A percentile compares a stretch with the other conserved stretches of the same genome.
phyloP scores from a whole-genome alignment of 164 flowering plant genomes.

The Vitis labrusca region DNA sequence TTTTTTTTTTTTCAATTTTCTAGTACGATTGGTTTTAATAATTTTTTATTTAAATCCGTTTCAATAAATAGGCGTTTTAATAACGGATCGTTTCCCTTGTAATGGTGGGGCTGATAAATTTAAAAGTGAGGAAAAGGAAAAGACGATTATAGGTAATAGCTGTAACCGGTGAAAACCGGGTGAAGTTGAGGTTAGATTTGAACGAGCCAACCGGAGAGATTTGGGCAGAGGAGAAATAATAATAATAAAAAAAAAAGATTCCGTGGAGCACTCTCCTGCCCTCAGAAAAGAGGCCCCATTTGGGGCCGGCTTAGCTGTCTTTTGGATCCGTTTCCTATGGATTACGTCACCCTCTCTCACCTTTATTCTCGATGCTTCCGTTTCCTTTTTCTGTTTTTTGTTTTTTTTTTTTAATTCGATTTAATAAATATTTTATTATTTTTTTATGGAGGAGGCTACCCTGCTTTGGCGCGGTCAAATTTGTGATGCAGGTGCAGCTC shows the following conservation, averaged over 20 bases:
- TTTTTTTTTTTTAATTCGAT: not conserved
- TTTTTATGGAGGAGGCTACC: not conserved
- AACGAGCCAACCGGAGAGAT: slow-evolving; percentile 2
- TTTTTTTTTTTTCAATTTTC: too few relatives aligned
- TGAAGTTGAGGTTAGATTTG: not conserved
- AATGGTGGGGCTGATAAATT: too few relatives aligned
- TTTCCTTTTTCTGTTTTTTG: not conserved
- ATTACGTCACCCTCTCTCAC: slow-evolving; percentile 13
- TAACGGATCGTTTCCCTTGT: too few relatives aligned
- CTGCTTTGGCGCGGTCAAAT: not conserved
- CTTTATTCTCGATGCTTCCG: slow-evolving; percentile 6
- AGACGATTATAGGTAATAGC: not conserved
- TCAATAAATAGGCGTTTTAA: not conserved
- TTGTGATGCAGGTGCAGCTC: not conserved
- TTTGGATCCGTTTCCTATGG: slow-evolving; percentile 15
- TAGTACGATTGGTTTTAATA: too few relatives aligned
- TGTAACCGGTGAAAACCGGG: slow-evolving; percentile 10
- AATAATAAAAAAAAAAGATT: not conserved
- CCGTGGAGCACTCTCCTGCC: slow-evolving; percentile 8
- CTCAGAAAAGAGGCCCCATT: not conserved
- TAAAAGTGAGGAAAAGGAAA: not conserved
- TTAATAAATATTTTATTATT: not conserved
- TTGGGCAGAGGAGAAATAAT: not conserved
- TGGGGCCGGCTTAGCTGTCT: slow-evolving; percentile 25
- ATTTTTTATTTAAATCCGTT: not conserved